Evolutionary conservation across 495 filamentous ascomycete genomes (phyloP).

Genomic region (Daldinia grandis): DNA sequence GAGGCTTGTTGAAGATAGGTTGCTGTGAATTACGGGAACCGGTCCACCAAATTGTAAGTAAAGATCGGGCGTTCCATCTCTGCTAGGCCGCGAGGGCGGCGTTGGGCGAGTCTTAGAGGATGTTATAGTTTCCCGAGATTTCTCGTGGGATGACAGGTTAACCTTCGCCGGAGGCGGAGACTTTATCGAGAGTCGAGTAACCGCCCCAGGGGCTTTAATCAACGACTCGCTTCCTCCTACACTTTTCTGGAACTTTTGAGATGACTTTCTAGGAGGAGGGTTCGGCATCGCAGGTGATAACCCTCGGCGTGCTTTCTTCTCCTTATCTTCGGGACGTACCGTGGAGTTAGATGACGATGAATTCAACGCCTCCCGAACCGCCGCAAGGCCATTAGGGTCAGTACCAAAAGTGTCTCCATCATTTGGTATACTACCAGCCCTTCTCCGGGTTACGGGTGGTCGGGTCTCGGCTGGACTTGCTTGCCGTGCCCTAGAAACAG

Average conservation of each 20-base stretch:
- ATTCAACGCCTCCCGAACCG: slow-evolving; percentile 68
- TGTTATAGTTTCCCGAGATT: slow-evolving; percentile 39
- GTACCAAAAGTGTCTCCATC: slow-evolving; percentile 58
- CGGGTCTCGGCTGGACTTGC: slow-evolving; percentile 70
- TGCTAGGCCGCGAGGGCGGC: slow-evolving; percentile 74
- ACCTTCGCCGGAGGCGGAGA: slow-evolving; percentile 46
- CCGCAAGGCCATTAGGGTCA: slow-evolving; percentile 66
- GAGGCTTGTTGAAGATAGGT: slow-evolving; percentile 65
- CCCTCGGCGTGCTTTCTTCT: slow-evolving; percentile 55
- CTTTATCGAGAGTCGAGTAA: slow-evolving; percentile 43
- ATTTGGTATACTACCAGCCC: slow-evolving; percentile 61
- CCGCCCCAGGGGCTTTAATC: slow-evolving; percentile 42
- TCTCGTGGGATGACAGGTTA: slow-evolving; percentile 30
- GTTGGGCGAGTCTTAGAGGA: slow-evolving; percentile 46
- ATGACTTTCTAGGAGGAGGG: slow-evolving; percentile 70
- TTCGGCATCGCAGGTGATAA: slow-evolving; percentile 63
- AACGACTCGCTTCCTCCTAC: slow-evolving; percentile 47
- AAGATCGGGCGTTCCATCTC: slow-evolving; percentile 79
- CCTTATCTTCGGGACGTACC: slow-evolving; percentile 57
- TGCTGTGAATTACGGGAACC: slow-evolving; percentile 80
- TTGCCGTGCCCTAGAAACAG: slow-evolving; percentile 65
- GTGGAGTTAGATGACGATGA: slow-evolving; percentile 70
- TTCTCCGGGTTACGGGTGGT: slow-evolving; percentile 72
- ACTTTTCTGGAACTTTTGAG: slow-evolving; percentile 61
- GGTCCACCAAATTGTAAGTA: slow-evolving; percentile 62